These are phyloP conservation scores for Immersiella caudata DNA, from an alignment of 495 filamentous ascomycete genomes.

Conservation along the genomic window DNA sequence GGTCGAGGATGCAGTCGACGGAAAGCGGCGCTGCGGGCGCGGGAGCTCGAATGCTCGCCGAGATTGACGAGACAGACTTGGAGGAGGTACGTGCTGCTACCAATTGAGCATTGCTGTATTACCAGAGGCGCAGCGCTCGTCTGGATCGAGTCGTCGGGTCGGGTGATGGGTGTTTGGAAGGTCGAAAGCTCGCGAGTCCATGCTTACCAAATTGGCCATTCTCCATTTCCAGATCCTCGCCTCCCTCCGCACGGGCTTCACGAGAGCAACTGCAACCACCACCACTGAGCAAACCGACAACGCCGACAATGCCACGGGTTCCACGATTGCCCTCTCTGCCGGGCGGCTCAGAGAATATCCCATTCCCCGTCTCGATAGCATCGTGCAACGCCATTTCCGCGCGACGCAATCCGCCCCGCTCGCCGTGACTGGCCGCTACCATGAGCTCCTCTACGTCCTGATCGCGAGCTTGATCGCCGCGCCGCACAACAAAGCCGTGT, in stretches of 20 bases:
- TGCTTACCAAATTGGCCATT: neutral
- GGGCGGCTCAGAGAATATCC: slow-evolving; percentile 34
- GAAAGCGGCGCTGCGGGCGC: slow-evolving; percentile 43
- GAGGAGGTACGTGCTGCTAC: slow-evolving; percentile 45
- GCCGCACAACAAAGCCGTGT: slow-evolving; percentile 58
- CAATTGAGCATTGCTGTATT: neutral
- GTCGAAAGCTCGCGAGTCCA: neutral
- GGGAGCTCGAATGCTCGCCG: slow-evolving; percentile 63
- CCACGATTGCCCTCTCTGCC: neutral
- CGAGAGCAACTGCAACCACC: slow-evolving; percentile 7
- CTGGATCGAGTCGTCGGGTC: neutral
- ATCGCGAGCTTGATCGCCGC: slow-evolving; percentile 60
- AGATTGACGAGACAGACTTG: slow-evolving; percentile 43
- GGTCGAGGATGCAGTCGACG: slow-evolving; percentile 23
- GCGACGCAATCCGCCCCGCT: slow-evolving; percentile 41
- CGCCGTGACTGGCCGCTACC: slow-evolving; percentile 55
- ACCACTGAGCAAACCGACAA: neutral
- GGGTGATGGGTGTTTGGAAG: neutral
- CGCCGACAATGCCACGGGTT: slow-evolving; percentile 14
- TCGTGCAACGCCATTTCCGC: slow-evolving; percentile 44
- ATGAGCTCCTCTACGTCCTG: slow-evolving; percentile 70
- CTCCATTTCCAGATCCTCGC: slow-evolving; percentile 42
- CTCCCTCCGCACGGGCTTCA: slow-evolving; percentile 50
- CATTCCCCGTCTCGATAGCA: slow-evolving; percentile 45
- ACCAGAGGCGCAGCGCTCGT: neutral